Evolutionary conservation across 1,284 basidiomycete genomes (phyloP).

Genomic region (Phlebopus sp.): DNA sequence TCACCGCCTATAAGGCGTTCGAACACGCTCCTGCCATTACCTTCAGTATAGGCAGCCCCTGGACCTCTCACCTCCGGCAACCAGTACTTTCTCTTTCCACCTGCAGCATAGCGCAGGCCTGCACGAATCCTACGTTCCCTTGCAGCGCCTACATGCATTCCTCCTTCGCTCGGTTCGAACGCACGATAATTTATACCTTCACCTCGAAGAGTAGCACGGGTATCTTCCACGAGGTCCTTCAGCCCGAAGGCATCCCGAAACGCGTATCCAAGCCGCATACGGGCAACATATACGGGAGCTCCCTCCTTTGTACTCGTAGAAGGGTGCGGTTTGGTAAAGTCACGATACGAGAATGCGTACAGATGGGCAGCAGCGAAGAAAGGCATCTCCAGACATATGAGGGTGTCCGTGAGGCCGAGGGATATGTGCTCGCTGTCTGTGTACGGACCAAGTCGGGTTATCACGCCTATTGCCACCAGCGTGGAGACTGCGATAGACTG

Average conservation of each 20-base stretch:
- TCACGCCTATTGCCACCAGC: slow-evolving; percentile 78
- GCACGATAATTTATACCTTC: slow-evolving; percentile 93
- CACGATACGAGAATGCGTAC: slow-evolving; percentile 83
- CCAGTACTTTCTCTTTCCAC: slow-evolving; percentile 91
- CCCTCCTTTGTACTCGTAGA: slow-evolving; percentile 9
- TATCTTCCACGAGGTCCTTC: slow-evolving; percentile 87
- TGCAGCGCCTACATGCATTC: slow-evolving; percentile 84
- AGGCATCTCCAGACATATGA: slow-evolving; percentile 98
- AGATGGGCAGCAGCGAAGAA: slow-evolving; percentile 93
- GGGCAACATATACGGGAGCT: slow-evolving; percentile 59
- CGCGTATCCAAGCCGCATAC: slow-evolving; percentile 86
- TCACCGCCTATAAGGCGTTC: slow-evolving; percentile 34
- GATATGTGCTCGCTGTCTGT: slow-evolving; percentile 90
- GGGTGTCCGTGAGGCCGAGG: slow-evolving; percentile 82
- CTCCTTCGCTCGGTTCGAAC: slow-evolving; percentile 93
- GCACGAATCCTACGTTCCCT: slow-evolving; percentile 82
- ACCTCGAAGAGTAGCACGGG: slow-evolving; percentile 79
- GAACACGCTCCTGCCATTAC: slow-evolving; percentile 8
- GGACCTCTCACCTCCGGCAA: slow-evolving; percentile 62
- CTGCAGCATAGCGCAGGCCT: slow-evolving; percentile 86
- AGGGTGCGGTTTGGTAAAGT: slow-evolving; percentile 72
- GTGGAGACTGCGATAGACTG: slow-evolving; percentile 87
- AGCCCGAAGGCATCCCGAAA: slow-evolving; percentile 84
- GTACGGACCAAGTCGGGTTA: slow-evolving; percentile 82
- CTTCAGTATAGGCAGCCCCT: slow-evolving; percentile 22